These are phyloP conservation scores for Sporisorium graminicola DNA, from an alignment of 1,284 basidiomycete genomes.

Conservation along the genomic window DNA sequence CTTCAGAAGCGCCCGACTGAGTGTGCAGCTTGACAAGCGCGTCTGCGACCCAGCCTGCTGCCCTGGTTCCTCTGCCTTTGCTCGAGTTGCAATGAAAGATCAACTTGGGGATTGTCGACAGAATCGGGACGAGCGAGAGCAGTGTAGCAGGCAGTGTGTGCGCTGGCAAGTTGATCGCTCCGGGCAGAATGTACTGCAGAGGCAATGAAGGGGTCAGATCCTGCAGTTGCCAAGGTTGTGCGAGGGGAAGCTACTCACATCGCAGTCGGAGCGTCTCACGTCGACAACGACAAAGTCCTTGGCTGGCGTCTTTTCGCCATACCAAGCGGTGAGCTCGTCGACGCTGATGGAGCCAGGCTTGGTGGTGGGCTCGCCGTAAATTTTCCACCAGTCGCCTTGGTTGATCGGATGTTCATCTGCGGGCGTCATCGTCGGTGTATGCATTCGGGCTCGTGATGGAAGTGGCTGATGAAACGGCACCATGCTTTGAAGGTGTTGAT, in stretches of 20 bases:
- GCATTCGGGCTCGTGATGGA: background rate
- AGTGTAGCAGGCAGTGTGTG: conserved; percentile 69
- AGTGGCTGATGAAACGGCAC: background rate
- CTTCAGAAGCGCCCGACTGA: conserved; percentile 11
- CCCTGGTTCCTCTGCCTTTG: conserved; percentile 58
- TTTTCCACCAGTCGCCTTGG: conserved; percentile 36
- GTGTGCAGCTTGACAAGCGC: conserved; percentile 49
- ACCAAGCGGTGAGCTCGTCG: conserved; percentile 46
- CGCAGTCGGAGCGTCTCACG: conserved; percentile 57
- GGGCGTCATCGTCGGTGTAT: conserved; percentile 9
- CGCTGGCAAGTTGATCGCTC: conserved; percentile 70
- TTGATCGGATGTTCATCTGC: conserved; percentile 46
- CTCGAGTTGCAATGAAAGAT: conserved; percentile 69
- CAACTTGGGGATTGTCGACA: conserved; percentile 61
- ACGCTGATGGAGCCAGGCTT: conserved; percentile 45
- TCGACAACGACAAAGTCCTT: conserved; percentile 57
- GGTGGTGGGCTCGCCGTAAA: conserved; percentile 38
- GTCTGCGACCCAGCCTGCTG: conserved; percentile 66
- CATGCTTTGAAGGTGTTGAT: background rate
- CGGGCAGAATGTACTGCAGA: conserved; percentile 60
- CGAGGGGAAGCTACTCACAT: conserved; percentile 25
- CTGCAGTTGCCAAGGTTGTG: background rate
- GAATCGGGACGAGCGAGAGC: conserved; percentile 57
- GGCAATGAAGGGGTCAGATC: background rate
- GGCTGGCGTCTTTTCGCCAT: conserved; percentile 30